These are phyloP conservation scores for Starmerella geochares DNA, from an alignment of 805 yeast genomes.

Conservation along the genomic window DNA sequence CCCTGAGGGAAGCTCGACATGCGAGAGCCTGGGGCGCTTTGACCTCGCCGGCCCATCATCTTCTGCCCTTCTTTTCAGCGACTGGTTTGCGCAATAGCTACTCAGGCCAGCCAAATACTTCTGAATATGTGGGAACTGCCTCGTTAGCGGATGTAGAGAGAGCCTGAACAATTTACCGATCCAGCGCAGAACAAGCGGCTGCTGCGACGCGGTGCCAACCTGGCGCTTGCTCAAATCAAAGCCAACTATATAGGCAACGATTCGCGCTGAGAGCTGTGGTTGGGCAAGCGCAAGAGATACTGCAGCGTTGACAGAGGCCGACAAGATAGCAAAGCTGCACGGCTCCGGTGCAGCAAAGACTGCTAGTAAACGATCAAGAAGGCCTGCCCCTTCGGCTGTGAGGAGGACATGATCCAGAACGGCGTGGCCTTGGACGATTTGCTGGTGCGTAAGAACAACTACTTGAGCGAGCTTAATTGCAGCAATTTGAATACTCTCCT, in stretches of 20 bases:
- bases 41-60: slow-evolving; percentile 27
- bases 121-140: slow-evolving; percentile 25
- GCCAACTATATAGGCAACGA: slow-evolving; percentile 48
- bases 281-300: slow-evolving; percentile 56
- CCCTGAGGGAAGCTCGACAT: slow-evolving; percentile 22
- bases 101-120: slow-evolving; percentile 28
- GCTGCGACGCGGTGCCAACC: slow-evolving; percentile 25
- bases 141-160: slow-evolving; percentile 21
- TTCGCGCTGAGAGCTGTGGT: slow-evolving; percentile 45
- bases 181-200: slow-evolving; percentile 28
- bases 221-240: slow-evolving; percentile 37
- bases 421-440: slow-evolving; percentile 37
- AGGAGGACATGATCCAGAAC: slow-evolving; percentile 48
- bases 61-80: slow-evolving; percentile 30
- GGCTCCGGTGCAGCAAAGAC: slow-evolving; percentile 37
- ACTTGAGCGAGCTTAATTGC: slow-evolving; percentile 62
- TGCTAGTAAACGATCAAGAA: slow-evolving; percentile 55
- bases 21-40: slow-evolving; percentile 26
- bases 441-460: slow-evolving; percentile 38
- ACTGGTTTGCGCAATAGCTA: slow-evolving; percentile 27
- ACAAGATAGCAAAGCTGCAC: slow-evolving; percentile 46
- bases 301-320: slow-evolving; percentile 59
- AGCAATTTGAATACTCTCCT: slow-evolving; percentile 49
- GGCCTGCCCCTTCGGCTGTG: slow-evolving; percentile 60
- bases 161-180: slow-evolving; percentile 24